Conservation (phyloP, 1,284 basidiomycete species). For the Phellopilus nigrolimitatus region DNA sequence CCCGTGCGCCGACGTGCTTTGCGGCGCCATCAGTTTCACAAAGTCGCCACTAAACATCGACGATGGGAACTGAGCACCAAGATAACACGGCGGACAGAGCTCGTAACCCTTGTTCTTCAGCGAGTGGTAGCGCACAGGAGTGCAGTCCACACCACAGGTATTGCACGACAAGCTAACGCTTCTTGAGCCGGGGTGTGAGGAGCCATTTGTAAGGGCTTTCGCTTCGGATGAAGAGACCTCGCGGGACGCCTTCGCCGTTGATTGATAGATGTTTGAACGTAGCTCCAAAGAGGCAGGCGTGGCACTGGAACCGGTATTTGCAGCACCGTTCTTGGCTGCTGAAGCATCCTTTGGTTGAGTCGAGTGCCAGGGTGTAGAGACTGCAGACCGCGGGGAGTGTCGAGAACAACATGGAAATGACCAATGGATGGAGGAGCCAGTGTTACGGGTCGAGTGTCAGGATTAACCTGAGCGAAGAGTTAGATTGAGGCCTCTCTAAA, state of each 20-base stretch:
- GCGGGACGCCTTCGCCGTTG: too few relatives aligned
- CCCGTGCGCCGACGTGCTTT: too few relatives aligned
- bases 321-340: too few relatives aligned
- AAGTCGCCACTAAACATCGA: conserved; percentile 98
- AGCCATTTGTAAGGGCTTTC: conserved; percentile 52
- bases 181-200: conserved; percentile 40
- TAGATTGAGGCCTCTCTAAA: too few relatives aligned
- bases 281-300: too few relatives aligned
- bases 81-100: conserved; percentile 87
- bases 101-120: conserved; percentile 90
- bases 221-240: too few relatives aligned
- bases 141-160: conserved; percentile 93
- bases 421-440: conserved; percentile 97
- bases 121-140: conserved; percentile 86
- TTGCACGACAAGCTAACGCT: conserved; percentile 74
- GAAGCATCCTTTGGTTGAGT: too few relatives aligned
- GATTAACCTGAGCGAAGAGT: too few relatives aligned
- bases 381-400: too few relatives aligned
- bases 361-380: too few relatives aligned
- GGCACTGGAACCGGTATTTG: too few relatives aligned
- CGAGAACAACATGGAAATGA: conserved; percentile 96
- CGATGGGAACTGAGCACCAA: conserved; percentile 94
- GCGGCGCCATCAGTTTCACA: conserved; percentile 70
- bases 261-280: too few relatives aligned
- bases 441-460: conserved; percentile 90